Evolutionary conservation across 805 yeast species (phyloP).

Genomic region (Zygoascus bituminiphila): DNA sequence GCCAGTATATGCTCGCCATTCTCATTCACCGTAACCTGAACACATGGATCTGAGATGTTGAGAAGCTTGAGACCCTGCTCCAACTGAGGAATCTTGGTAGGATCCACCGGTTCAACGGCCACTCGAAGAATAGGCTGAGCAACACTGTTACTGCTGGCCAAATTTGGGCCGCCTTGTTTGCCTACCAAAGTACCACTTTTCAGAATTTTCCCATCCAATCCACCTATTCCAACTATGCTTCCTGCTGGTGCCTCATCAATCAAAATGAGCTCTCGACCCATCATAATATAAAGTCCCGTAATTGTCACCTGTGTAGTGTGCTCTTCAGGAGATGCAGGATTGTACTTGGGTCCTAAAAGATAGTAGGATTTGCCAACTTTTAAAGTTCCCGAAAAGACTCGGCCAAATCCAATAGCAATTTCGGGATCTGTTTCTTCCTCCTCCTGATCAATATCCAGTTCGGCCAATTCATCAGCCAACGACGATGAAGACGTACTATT

Average conservation of each 20-base stretch:
- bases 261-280: conserved; percentile 86
- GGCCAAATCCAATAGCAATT: conserved; percentile 75
- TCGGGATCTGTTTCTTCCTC: conserved; percentile 41
- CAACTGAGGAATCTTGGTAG: conserved; percentile 64
- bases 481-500: conserved; percentile 40
- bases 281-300: conserved; percentile 65
- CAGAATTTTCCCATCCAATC: conserved; percentile 70
- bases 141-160: conserved; percentile 65
- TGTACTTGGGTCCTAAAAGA: conserved; percentile 81
- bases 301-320: conserved; percentile 51
- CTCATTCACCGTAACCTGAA: conserved; percentile 75
- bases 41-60: conserved; percentile 90
- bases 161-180: conserved; percentile 54
- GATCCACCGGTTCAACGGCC: conserved; percentile 91
- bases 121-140: conserved; percentile 91
- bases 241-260: conserved; percentile 86
- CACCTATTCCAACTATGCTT: conserved; percentile 88
- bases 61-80: conserved; percentile 72
- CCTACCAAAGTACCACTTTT: conserved; percentile 80
- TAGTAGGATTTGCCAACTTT: conserved; percentile 64
- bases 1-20: conserved; percentile 90
- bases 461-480: conserved; percentile 24
- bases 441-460: conserved; percentile 38
- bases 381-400: conserved; percentile 82
- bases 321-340: conserved; percentile 53